These are phyloP conservation scores for Saccharum hybrid DNA, from an alignment of 202 grass and related monocot species.

Conservation along the genomic window DNA sequence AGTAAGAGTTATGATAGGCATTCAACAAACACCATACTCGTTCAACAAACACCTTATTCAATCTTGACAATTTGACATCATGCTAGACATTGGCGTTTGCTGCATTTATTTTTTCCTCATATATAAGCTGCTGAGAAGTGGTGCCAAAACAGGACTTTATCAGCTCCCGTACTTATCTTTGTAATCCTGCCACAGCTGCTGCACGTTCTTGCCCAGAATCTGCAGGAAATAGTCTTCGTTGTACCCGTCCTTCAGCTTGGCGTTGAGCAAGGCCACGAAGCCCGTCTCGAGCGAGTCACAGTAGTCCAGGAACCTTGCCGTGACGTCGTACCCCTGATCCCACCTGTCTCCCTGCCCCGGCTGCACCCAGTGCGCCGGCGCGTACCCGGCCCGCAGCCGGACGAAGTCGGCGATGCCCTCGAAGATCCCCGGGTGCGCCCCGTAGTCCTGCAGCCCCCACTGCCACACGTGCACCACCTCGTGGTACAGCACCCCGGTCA, in stretches of 20 bases:
- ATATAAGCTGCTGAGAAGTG: no score
- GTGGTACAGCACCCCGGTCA: slow-evolving; percentile 66
- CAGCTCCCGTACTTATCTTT: slow-evolving; percentile 57
- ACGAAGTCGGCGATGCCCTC: slow-evolving; percentile 75
- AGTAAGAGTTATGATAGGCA: no score
- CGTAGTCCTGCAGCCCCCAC: slow-evolving; percentile 42
- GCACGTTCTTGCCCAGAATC: slow-evolving; percentile 60
- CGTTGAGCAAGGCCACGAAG: slow-evolving; percentile 73
- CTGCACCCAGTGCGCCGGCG: no score
- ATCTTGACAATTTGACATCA: no score
- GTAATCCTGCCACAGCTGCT: slow-evolving; percentile 71
- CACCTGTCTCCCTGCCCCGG: no score
- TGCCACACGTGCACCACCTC: slow-evolving; percentile 69
- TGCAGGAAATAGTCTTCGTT: slow-evolving; percentile 55
- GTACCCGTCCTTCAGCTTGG: slow-evolving; percentile 60
- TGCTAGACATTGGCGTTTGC: no score
- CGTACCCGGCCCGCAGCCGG: no score
- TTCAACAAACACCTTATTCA: no score
- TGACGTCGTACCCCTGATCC: no score
- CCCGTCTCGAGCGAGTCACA: slow-evolving; percentile 49
- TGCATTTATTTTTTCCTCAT: no score
- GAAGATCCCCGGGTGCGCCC: slow-evolving; percentile 32
- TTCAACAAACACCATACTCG: no score
- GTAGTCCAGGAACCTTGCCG: slow-evolving; percentile 60
- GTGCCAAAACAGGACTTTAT: background rate